Percentiles rank a stretch among this genome's conserved stretches.
Evolutionary conservation across 2,329 filamentous ascomycete species (phyloP).

Genomic region (Simplicillium aogashimaense): DNA sequence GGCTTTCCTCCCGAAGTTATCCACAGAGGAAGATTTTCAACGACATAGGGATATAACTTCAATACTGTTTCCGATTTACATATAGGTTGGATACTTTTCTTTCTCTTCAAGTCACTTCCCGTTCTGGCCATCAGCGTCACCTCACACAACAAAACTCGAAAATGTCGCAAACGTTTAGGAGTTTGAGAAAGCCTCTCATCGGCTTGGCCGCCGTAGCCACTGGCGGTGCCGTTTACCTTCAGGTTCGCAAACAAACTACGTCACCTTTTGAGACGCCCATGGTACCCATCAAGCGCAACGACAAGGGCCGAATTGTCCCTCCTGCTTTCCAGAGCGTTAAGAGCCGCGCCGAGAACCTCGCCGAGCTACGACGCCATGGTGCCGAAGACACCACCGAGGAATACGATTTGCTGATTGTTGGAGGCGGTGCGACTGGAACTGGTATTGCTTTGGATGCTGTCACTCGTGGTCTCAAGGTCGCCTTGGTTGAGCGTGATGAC

Average conservation of each 20-base stretch:
- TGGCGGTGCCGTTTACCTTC: constrained; percentile 20
- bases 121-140: background rate
- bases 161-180: constrained; percentile 25
- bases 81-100: background rate
- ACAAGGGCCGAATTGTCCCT: constrained; percentile 23
- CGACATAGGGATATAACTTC: too few species aligned
- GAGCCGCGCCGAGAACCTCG: constrained; percentile 26
- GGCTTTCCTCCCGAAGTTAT: too few species aligned
- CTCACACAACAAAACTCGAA: constrained; percentile 2
- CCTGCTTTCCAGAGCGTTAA: constrained; percentile 24
- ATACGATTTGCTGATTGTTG: constrained; percentile 72
- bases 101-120: background rate
- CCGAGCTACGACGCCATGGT: constrained; percentile 24
- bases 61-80: too few species aligned
- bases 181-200: constrained; percentile 23
- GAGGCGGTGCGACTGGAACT: constrained; percentile 68
- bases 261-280: constrained; percentile 21
- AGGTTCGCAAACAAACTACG: constrained; percentile 14
- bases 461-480: constrained; percentile 69
- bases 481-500: constrained; percentile 73
- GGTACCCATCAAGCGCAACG: constrained; percentile 24
- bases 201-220: constrained; percentile 18
- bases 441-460: constrained; percentile 75
- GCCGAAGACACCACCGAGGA: constrained; percentile 33
- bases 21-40: too few species aligned